These are phyloP conservation scores for Myochromella boudieri DNA, from an alignment of 768 basidiomycete genomes.

Conservation along the genomic window DNA sequence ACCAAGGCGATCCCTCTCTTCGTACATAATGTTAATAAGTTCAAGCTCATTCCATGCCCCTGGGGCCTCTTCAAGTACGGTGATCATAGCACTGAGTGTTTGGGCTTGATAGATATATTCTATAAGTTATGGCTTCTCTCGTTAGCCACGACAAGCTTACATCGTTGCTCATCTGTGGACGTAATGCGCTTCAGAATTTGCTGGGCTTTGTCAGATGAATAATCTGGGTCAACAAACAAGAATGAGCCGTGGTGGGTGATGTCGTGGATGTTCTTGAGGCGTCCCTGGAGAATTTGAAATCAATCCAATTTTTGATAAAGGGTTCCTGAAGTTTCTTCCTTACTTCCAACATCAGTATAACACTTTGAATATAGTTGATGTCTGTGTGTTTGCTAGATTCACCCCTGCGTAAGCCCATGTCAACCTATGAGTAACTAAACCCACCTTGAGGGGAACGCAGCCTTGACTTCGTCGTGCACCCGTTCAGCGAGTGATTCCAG, in stretches of 20 bases:
- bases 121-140: constrained; percentile 4
- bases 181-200: constrained; percentile 48
- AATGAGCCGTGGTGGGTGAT: constrained; percentile 68
- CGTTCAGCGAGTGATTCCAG: constrained; percentile 54
- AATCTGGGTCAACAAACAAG: constrained; percentile 75
- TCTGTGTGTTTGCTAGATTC: constrained; percentile 44
- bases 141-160: constrained; percentile 28
- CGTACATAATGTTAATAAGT: constrained; percentile 39
- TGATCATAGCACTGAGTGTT: constrained; percentile 31
- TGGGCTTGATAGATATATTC: constrained; percentile 20
- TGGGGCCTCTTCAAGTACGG: constrained; percentile 30
- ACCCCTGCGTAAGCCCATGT: neutral
- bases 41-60: constrained; percentile 37
- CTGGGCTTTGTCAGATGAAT: constrained; percentile 51
- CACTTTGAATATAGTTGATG: constrained; percentile 59
- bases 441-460: constrained; percentile 61
- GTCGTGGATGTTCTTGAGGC: constrained; percentile 69
- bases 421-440: constrained; percentile 4
- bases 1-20: constrained; percentile 37
- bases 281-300: constrained; percentile 46
- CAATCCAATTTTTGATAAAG: neutral
- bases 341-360: constrained; percentile 65
- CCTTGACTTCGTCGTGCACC: constrained; percentile 51
- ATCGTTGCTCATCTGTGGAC: constrained; percentile 38
- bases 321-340: constrained; percentile 1